Evolutionary conservation across 2,329 filamentous ascomycete species (phyloP), one percentile per base, ranked within the genome.

Genomic region (Hortaea sp.): DNA sequence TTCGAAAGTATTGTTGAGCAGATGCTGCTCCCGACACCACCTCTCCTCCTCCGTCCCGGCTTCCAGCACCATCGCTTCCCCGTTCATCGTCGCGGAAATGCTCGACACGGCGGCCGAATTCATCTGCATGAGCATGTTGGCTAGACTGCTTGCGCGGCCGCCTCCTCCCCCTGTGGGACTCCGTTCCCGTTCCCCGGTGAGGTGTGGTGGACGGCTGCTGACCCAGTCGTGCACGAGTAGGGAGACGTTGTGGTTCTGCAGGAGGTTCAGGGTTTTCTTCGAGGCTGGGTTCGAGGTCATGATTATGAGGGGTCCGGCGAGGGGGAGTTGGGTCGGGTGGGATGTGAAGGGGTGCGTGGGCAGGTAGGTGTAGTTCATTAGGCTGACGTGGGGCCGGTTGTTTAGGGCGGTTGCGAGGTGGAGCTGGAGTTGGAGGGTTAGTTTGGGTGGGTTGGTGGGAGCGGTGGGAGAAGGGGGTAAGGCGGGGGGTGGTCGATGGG

Each of bases 321-420:
- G 62, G 11, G 63, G 59, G n/a, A 35, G 44, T 35, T 78, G 76
- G 66, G 81, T 84, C 35, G 81, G 82, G 11, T 85, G 86, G 9
- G 61, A 60, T 27, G 38, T 34, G 49, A 57, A 60, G 3, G 60
- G 53, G 46, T 59, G 56, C 20, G 55, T 53, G 35, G 88, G 84
- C 20, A 98, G 84, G 69, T 95, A 97, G 62, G 92, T 97, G 73
- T 97, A 97, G 73, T 94, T 95, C 92, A 98, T 98, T 54, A 98
- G 80, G 34, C 88, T 94, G 55, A 97, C 87, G 65, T 97, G 88
- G 7, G 92, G 92, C 53, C 81, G 74, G 60, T 92, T 84, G 56
- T 84, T 76, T 57, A 81, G 81, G 66, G 85, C 94, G 47, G 92
- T 98, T 57, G 92, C 89, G 44, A 98, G 84, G 68, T 98, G 92